phyloP scores from a whole-genome alignment of 371 early-diverging fungal species.

The Mortierella sp. region DNA sequence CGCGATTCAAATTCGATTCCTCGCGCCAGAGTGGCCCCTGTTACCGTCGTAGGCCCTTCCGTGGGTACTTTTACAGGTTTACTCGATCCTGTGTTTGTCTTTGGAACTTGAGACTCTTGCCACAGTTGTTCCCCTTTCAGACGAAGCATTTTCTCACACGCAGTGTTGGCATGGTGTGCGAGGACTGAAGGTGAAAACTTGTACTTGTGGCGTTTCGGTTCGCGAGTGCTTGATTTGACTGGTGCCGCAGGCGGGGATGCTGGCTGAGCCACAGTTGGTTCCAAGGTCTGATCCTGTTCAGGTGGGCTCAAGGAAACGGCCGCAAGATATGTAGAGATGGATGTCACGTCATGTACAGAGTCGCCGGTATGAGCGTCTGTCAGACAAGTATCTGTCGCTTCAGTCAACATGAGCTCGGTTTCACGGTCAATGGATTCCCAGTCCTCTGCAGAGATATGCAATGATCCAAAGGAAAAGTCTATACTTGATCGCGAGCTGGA shows the following conservation, averaged over 20 bases:
- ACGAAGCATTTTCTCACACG: constrained; percentile 52
- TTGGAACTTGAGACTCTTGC: constrained; percentile 7
- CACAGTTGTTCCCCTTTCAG: constrained; percentile 30
- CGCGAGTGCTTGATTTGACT: background rate
- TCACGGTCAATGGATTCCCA: constrained; percentile 26
- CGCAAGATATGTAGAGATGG: background rate
- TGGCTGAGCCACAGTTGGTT: background rate
- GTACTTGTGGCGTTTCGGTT: constrained; percentile 5
- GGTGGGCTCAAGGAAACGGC: background rate
- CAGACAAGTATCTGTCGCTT: background rate
- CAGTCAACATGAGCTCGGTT: background rate
- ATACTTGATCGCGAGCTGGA: constrained; percentile 9
- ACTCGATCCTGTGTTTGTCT: background rate
- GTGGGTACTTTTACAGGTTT: background rate
- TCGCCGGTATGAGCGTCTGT: background rate
- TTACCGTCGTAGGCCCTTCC: constrained; percentile 14
- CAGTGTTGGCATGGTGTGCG: constrained; percentile 43
- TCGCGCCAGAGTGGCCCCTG: constrained; percentile 43
- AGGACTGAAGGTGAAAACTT: constrained; percentile 48
- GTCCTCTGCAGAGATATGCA: constrained; percentile 20
- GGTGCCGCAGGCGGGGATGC: background rate
- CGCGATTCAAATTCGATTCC: constrained; percentile 35
- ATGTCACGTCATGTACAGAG: background rate
- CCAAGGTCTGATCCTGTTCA: background rate
- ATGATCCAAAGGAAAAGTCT: constrained; percentile 23